Conservation (phyloP, 352 stramenopile species). For the Pythium angustatum region DNA sequence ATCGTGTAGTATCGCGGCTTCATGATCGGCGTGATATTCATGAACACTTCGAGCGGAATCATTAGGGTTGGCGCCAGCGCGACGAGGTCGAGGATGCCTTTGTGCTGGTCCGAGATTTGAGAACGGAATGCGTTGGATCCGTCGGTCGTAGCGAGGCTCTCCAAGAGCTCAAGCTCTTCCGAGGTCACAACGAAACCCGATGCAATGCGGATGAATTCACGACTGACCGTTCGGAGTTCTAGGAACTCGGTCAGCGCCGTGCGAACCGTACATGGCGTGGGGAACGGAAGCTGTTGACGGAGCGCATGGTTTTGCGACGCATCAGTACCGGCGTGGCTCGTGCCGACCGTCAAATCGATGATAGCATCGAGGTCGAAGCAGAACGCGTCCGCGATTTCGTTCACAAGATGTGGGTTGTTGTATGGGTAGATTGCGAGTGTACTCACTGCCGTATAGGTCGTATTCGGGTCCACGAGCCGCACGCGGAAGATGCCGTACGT, state of each 20-base stretch:
- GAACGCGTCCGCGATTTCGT: slow-evolving; percentile 64
- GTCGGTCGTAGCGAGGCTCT: slow-evolving; percentile 57
- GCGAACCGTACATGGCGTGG: slow-evolving; percentile 87
- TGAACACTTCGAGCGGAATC: slow-evolving; percentile 72
- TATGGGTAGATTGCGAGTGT: slow-evolving; percentile 83
- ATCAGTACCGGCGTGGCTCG: not conserved
- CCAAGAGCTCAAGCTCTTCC: slow-evolving; percentile 45
- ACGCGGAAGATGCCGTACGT: slow-evolving; percentile 50
- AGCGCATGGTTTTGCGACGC: not conserved
- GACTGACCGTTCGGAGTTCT: slow-evolving; percentile 80
- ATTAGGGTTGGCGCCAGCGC: slow-evolving; percentile 48
- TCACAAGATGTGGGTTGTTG: slow-evolving; percentile 66
- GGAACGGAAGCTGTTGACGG: slow-evolving; percentile 59
- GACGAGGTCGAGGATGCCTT: slow-evolving; percentile 81
- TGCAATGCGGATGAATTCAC: slow-evolving; percentile 50
- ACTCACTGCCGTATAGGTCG: slow-evolving; percentile 83
- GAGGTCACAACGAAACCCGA: slow-evolving; percentile 45
- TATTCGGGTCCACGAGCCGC: slow-evolving; percentile 42
- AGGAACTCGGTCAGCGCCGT: slow-evolving; percentile 89
- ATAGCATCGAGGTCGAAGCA: slow-evolving; percentile 79
- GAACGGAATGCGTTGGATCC: slow-evolving; percentile 76
- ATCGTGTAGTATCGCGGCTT: slow-evolving; percentile 95
- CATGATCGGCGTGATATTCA: slow-evolving; percentile 80
- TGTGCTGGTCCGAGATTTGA: slow-evolving; percentile 73
- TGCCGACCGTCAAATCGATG: slow-evolving; percentile 65